A percentile compares a stretch with the other conserved stretches of the same genome.
Conservation (phyloP, 805 yeast species). For the Candida pseudoglaebosa region DNA sequence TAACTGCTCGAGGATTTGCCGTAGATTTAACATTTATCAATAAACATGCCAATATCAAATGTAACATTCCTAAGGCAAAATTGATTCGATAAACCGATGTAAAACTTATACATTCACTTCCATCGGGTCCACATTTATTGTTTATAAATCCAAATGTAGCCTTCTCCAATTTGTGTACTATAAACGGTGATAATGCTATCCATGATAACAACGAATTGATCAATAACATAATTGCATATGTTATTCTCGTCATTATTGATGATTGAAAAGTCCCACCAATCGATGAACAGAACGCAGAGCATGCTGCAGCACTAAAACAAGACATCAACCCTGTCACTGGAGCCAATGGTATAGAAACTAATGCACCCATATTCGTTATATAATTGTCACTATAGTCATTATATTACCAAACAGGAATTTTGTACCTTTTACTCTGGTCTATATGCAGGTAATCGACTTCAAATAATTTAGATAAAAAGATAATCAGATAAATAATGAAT, state of each 20-base stretch:
- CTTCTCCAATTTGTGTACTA: slow-evolving; percentile 67
- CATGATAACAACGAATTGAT: slow-evolving; percentile 83
- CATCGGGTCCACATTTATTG: slow-evolving; percentile 64
- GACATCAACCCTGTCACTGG: slow-evolving; percentile 57
- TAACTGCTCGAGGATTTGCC: slow-evolving; percentile 66
- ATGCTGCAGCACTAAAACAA: slow-evolving; percentile 74
- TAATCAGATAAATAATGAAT: too few relatives aligned
- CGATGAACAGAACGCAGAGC: slow-evolving; percentile 55
- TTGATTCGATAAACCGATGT: slow-evolving; percentile 91
- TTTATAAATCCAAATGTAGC: slow-evolving; percentile 67
- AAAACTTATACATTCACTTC: slow-evolving; percentile 80
- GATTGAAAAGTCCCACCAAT: slow-evolving; percentile 64
- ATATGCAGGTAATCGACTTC: neutral
- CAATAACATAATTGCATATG: slow-evolving; percentile 76
- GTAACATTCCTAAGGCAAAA: slow-evolving; percentile 80
- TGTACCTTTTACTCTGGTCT: too few relatives aligned
- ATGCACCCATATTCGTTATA: slow-evolving; percentile 51
- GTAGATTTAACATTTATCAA: slow-evolving; percentile 76
- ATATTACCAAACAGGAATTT: too few relatives aligned
- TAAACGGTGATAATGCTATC: slow-evolving; percentile 84
- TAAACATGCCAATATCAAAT: slow-evolving; percentile 62
- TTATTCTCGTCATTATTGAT: slow-evolving; percentile 76
- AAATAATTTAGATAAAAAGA: too few relatives aligned
- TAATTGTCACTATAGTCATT: neutral
- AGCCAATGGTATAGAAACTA: slow-evolving; percentile 68